Evolutionary conservation across 192 early-diverging fungal species (phyloP), one percentile per base, ranked within the genome.

Genomic region (Linnemannia zychae): DNA sequence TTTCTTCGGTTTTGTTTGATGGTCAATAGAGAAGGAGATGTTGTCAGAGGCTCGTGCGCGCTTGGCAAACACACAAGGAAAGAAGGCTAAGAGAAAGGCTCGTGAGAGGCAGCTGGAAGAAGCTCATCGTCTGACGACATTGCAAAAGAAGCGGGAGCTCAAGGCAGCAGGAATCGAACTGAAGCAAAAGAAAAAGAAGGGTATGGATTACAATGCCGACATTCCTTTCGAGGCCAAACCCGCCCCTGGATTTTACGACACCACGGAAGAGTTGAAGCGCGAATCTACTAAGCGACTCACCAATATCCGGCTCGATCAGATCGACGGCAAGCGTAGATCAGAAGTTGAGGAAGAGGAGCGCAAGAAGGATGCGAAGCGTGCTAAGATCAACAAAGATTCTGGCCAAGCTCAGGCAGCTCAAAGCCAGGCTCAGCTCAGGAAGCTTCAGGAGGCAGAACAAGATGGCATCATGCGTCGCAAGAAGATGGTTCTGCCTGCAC

Each of bases 31-130:
- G 90, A 99, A 99, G 90, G 98, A 99, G 87, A 99, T 99, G 98
- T 91, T 99, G 31, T 97, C 96, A 6, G 98, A 99, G 86, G 98
- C 98, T 31, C 94, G 98, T 68, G 98, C 98, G 24, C 92, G 98
- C 84, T 90, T 99, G 69, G 98, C 98, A n/a, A 99, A 99, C 87
- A 99, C 98, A 11, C 98, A 99, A 87, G 98, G 98, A 69, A 99
- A 99, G 80, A 99, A 99, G 76, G 98, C 98, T 24, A 99, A 99
- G 86, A 93, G 98, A 84, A 99, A 99, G 91, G 98, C 98, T 17
- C 93, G 98, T 76, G 98, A 99, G 87, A 93, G 98, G 76, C 97
- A 98, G 87, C 89, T 99, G 53, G 97, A 99, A 81, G 98, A 99
- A 80, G 96, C 98, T 15, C 90, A 97, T 52, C 94, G 98, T 22